A percentile compares a stretch with the other conserved stretches of the same genome.
Evolutionary conservation across 495 filamentous ascomycete species (phyloP).

Genomic region (Delitschia confertaspora): DNA sequence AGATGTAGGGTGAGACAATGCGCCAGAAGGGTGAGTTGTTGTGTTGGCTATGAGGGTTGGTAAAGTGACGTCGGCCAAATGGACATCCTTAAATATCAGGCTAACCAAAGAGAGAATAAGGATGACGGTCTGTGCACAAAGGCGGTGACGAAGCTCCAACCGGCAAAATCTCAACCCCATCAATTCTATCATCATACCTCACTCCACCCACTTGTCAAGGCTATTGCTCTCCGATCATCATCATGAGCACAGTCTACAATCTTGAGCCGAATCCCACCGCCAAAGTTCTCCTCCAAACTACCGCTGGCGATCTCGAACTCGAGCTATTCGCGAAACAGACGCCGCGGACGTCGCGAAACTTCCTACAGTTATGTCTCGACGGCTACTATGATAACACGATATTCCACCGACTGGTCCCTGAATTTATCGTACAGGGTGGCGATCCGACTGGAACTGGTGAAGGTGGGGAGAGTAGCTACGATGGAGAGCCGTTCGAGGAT

Average conservation of each 20-base stretch:
- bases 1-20: too few species aligned
- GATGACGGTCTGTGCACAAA: background rate
- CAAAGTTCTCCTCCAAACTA: constrained; percentile 82
- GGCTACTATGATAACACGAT: constrained; percentile 87
- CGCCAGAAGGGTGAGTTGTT: too few species aligned
- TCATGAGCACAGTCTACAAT: constrained; percentile 83
- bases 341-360: constrained; percentile 84
- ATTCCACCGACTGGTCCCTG: constrained; percentile 86
- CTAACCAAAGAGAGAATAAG: constrained; percentile 7
- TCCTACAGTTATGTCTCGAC: constrained; percentile 89
- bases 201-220: background rate
- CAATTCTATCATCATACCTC: background rate
- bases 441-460: constrained; percentile 77
- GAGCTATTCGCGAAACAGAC: constrained; percentile 91
- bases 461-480: constrained; percentile 85
- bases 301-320: constrained; percentile 76
- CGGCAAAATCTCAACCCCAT: constrained; percentile 14
- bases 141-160: constrained; percentile 6
- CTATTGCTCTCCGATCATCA: background rate
- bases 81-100: background rate
- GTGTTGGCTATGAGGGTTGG: background rate
- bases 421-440: constrained; percentile 90
- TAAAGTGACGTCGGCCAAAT: constrained; percentile 7
- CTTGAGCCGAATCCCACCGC: constrained; percentile 89
- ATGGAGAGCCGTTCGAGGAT: constrained; percentile 77